Evolutionary conservation across 2,329 filamentous ascomycete species (phyloP).

Genomic region (Penicillium rolfsii): DNA sequence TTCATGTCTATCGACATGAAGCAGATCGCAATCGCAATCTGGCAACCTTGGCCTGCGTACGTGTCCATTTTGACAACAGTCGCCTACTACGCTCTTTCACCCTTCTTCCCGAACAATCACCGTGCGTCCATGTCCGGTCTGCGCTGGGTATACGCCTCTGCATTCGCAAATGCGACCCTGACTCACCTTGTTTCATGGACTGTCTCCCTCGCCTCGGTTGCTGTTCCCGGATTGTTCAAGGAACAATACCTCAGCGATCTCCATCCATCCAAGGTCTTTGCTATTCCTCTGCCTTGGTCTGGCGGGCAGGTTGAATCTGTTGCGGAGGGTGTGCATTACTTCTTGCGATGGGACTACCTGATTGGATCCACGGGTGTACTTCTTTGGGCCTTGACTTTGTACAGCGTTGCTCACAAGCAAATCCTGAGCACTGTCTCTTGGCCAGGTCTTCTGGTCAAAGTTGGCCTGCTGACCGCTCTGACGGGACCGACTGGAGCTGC

Average conservation of each 20-base stretch:
- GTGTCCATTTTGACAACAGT: conserved; percentile 46
- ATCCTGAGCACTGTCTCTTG: conserved; percentile 32
- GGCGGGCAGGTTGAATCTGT: conserved; percentile 37
- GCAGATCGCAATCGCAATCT: conserved; percentile 53
- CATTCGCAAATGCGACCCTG: conserved; percentile 44
- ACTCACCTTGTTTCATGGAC: conserved; percentile 48
- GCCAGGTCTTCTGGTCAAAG: conserved; percentile 39
- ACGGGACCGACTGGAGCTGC: conserved; percentile 51
- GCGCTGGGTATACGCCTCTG: conserved; percentile 47
- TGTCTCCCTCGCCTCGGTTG: conserved; percentile 46
- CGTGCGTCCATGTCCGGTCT: conserved; percentile 38
- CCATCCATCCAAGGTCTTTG: conserved; percentile 46
- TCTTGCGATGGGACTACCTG: conserved; percentile 56
- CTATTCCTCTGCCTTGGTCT: conserved; percentile 40
- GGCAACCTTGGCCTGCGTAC: conserved; percentile 57
- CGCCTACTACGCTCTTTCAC: conserved; percentile 32
- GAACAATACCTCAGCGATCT: conserved; percentile 38
- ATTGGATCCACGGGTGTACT: conserved; percentile 49
- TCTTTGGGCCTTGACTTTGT: conserved; percentile 51
- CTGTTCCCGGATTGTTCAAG: conserved; percentile 42
- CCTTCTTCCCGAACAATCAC: conserved; percentile 30
- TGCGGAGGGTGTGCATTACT: conserved; percentile 48
- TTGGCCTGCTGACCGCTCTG: conserved; percentile 39
- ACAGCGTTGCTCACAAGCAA: conserved; percentile 35
- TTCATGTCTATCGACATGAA: conserved; percentile 47